Conservation (phyloP, 202 grass and related monocot genomes). For the Tripidium arundinaceum region DNA sequence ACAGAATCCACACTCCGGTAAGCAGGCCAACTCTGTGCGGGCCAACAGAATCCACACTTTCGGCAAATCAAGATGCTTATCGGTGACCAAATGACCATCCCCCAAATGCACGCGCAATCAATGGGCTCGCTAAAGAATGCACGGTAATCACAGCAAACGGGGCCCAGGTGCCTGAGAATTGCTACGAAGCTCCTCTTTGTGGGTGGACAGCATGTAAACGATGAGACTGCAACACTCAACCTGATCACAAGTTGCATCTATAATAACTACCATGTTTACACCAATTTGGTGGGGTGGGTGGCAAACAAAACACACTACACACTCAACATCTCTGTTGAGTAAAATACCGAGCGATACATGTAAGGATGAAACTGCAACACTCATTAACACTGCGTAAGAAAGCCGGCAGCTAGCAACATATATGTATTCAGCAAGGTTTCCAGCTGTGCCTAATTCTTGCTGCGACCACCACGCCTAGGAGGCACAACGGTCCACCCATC, state of each 20-base stretch:
- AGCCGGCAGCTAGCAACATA: not conserved
- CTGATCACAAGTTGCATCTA: not conserved
- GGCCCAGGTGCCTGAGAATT: not conserved
- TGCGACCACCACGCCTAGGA: conserved; percentile 38
- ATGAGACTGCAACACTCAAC: not conserved
- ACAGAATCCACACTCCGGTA: not conserved
- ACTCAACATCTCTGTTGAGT: not conserved
- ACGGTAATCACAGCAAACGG: not conserved
- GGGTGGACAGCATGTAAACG: not conserved
- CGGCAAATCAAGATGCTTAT: not conserved
- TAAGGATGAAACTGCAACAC: not conserved
- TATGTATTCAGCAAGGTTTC: too few relatives aligned
- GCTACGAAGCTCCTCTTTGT: not conserved
- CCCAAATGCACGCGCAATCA: not conserved
- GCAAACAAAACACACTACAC: not conserved
- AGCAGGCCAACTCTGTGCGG: too few relatives aligned
- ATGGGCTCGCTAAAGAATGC: not conserved
- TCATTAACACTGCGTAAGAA: not conserved
- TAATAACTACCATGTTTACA: not conserved
- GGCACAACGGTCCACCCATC: conserved; percentile 77
- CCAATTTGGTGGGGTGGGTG: not conserved
- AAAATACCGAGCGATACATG: not conserved
- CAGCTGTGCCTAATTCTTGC: conserved; percentile 35
- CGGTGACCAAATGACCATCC: not conserved
- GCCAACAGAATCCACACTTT: not conserved